Evolutionary conservation across 2,329 filamentous ascomycete species (phyloP).

Genomic region (Fusarium papillatum): DNA sequence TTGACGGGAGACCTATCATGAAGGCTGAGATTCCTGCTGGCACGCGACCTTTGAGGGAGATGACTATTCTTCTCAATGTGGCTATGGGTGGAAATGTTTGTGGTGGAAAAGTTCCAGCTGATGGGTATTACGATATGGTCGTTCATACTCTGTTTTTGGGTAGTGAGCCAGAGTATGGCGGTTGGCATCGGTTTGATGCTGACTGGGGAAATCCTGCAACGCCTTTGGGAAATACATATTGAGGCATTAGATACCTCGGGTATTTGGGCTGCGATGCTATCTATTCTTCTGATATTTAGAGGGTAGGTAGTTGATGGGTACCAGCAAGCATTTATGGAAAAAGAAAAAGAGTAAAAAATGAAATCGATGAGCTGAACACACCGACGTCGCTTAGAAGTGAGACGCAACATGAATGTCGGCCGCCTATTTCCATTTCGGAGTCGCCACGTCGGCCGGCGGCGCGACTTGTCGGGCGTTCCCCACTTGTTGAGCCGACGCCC

Average conservation of each 20-base stretch:
- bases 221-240: constrained; percentile 51
- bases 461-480: background rate
- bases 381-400: background rate
- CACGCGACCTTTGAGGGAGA: constrained; percentile 68
- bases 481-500: background rate
- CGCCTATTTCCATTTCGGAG: background rate
- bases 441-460: background rate
- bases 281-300: background rate
- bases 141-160: constrained; percentile 65
- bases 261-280: background rate
- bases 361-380: background rate
- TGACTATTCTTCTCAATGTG: constrained; percentile 69
- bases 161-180: constrained; percentile 64
- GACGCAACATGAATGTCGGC: background rate
- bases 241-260: background rate
- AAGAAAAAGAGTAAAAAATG: background rate
- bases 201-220: constrained; percentile 57
- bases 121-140: constrained; percentile 70
- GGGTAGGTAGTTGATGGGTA: background rate
- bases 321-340: background rate
- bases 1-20: constrained; percentile 70
- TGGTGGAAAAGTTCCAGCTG: constrained; percentile 61
- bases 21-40: constrained; percentile 65
- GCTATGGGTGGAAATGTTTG: constrained; percentile 74
- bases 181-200: constrained; percentile 66